Evolutionary conservation across 768 basidiomycete genomes (phyloP), one percentile per base, ranked within the genome.

Genomic region (Amanita rubescens): DNA sequence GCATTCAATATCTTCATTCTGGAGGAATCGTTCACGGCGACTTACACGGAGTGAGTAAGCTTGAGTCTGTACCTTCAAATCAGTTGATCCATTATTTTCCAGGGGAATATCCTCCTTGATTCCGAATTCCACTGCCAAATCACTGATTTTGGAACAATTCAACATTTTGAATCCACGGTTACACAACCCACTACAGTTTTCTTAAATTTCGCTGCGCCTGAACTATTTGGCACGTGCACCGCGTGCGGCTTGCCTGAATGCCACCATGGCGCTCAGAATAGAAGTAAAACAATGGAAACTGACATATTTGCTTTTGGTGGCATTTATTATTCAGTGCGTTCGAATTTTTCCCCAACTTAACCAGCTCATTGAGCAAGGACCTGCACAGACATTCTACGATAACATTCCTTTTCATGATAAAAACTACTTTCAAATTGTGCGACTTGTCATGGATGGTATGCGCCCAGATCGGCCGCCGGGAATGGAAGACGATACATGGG

Each of bases 271-370:
- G 27, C 3, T 30, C 27, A 30, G 20, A 5, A 42, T 22, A 15
- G 25, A 38, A 30, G 25, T 30, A 51, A 41, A 43, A 51, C 51
- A 43, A 2, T 15, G 12, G 22, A 10, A 39, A 39, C 51, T 15
- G 51, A 51, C 33, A 38, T 51, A 19, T 51, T 43, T 32, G 51
- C 51, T 10, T 51, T 51, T 34, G 39, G 39, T 5, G 42, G 39
- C 20, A 19, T 51, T 8, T 51, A 51, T 39, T 51, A 51, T 34
- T 27, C 41, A 17, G 51, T 43, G 27, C 3, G n/a, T 43, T 17
- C 9, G 10, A 14, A 27, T 2, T 27, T 9, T 20, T 42, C 20
- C 27, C 12, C 7, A 4, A 42, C 10, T 20, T 42, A 20, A 19
- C 20, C 27, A n/a, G 11, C 20, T 42, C 19, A 5, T 20, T 42